Base-by-base conservation (phyloP, 441 rosid genomes). In the Corymbia calophylla region DNA sequence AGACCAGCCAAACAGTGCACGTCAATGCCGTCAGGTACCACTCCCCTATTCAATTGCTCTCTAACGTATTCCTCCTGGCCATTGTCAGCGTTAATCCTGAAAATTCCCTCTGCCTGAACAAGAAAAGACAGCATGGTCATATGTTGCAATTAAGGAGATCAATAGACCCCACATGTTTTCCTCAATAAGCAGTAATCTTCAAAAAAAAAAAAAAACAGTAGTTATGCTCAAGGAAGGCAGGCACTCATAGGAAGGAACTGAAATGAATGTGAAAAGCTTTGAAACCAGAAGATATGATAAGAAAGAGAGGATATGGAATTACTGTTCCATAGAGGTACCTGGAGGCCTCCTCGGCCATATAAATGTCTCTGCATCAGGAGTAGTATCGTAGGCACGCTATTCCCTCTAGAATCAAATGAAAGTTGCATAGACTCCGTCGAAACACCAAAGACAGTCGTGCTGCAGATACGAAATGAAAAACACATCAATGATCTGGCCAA, bases 1-100 rank as follows among this genome's bases (percentile, higher is more conserved):
- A 95, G 95, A 93, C 96, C 95, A 49, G 96, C 97, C 92, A 95
- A 93, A 93, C 97, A 95, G 89, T 95, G 97, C n/a, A 95, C 94
- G 88, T 95, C 96, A 27, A 95, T 93, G 62, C 93, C 94, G n/a
- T 93, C 89, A 0, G 96, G 95, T 89, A 95, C 91, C 58, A 94
- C 89, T 91, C 97, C 97, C 86, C 94, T 89, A 87, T 95, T 95
- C 90, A 95, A 87, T 89, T 95, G 94, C 87, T 94, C 96, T 88
- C 96, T 93, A 48, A 94, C 96, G 92, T 93, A 90, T 91, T 95
- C 96, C 90, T 95, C 97, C 89, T 95, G 96, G 87, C 92, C 89
- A 81, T 95, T 95, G 87, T 93, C 97, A 35, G 94, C 96, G 90
- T 93, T 95, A 47, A 95, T 95, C 92, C 97, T 91, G 94, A 95